Evolutionary conservation across 2,329 filamentous ascomycete species (phyloP).

Genomic region (Atkinsonella hypoxylon): DNA sequence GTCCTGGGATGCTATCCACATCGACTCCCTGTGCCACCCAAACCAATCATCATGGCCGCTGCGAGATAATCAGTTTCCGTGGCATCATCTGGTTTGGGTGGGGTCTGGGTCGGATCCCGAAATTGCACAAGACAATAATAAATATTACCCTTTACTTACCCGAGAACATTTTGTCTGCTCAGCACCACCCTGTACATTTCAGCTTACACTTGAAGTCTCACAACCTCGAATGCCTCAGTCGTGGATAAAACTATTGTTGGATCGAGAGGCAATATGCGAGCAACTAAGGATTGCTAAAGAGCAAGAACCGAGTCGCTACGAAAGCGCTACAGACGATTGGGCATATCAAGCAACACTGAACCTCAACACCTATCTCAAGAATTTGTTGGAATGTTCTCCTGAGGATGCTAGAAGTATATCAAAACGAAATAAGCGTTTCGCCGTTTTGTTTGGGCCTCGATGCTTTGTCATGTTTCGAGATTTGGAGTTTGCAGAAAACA

Average conservation of each 20-base stretch:
- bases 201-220: slow-evolving; percentile 35
- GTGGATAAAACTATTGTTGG: slow-evolving; percentile 32
- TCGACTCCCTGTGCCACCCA: slow-evolving; percentile 18
- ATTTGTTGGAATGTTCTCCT: slow-evolving; percentile 29
- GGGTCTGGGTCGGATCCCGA: slow-evolving; percentile 17
- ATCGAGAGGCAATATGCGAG: slow-evolving; percentile 30
- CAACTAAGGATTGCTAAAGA: slow-evolving; percentile 27
- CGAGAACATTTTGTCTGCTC: slow-evolving; percentile 30
- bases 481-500: slow-evolving; percentile 35
- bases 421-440: slow-evolving; percentile 44
- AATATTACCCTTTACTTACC: slow-evolving; percentile 27
- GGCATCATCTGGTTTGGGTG: slow-evolving; percentile 27
- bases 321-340: slow-evolving; percentile 29
- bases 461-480: slow-evolving; percentile 36
- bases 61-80: slow-evolving; percentile 23
- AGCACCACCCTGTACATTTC: slow-evolving; percentile 27
- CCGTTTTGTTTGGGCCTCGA: slow-evolving; percentile 38
- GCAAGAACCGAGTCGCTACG: slow-evolving; percentile 37
- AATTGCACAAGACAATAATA: slow-evolving; percentile 14
- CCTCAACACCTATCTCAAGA: slow-evolving; percentile 39
- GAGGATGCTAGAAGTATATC: slow-evolving; percentile 34
- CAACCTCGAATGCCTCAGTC: slow-evolving; percentile 31
- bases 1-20: slow-evolving; percentile 19
- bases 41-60: slow-evolving; percentile 23
- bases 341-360: slow-evolving; percentile 29